A percentile compares a stretch with the other conserved stretches of the same genome.
Conservation (phyloP, 2,329 filamentous ascomycete species). For the Cordyceps militaris region DNA sequence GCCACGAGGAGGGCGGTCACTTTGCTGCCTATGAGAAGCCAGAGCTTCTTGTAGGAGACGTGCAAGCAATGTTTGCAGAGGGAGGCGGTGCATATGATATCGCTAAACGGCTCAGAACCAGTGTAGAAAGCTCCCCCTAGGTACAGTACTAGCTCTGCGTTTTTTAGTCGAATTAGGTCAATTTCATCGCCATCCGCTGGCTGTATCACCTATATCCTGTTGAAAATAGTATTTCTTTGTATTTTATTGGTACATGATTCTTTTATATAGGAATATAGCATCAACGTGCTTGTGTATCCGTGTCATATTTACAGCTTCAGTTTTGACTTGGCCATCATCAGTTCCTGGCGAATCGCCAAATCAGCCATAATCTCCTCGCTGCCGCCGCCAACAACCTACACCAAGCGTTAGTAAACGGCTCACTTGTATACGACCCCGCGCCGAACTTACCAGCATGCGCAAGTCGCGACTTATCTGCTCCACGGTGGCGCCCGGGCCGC, state of each 20-base stretch:
- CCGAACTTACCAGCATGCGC: conserved; percentile 25
- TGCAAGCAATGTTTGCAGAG: conserved; percentile 48
- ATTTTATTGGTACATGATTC: no score
- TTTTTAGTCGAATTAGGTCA: no score
- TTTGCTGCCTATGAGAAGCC: conserved; percentile 56
- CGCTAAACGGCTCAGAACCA: neutral
- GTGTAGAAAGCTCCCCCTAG: neutral
- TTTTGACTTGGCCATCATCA: conserved; percentile 18
- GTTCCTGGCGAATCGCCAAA: conserved; percentile 43
- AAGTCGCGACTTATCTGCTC: conserved; percentile 49
- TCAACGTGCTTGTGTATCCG: no score
- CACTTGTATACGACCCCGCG: neutral
- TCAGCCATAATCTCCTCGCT: conserved; percentile 50
- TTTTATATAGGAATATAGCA: no score
- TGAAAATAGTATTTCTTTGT: no score
- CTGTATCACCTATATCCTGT: no score
- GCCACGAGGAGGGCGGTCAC: conserved; percentile 48
- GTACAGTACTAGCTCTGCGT: no score
- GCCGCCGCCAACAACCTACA: conserved; percentile 45
- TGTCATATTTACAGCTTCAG: conserved; percentile 12
- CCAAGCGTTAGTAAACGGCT: neutral
- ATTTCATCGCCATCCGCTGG: no score
- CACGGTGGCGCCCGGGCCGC: conserved; percentile 39
- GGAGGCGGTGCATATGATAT: neutral
- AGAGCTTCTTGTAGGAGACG: conserved; percentile 42